phyloP scores from a whole-genome alignment of 2,329 filamentous ascomycete species.

The Teratosphaeria epicoccoides region DNA sequence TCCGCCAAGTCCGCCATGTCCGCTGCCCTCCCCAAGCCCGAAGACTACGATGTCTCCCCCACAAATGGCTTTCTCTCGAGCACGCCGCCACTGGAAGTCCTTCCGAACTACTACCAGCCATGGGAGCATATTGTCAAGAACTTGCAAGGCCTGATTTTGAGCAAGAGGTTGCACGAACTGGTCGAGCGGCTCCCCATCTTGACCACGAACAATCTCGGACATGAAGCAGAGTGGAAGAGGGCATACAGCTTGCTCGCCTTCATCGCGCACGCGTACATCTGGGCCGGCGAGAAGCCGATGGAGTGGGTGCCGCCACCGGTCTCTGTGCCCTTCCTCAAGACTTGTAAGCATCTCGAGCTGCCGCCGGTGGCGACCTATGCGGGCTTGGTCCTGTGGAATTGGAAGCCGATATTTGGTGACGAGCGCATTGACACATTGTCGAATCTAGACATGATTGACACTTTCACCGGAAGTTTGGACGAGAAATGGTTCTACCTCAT shows the following conservation, averaged over 20 bases:
- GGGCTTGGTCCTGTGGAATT: constrained; percentile 90
- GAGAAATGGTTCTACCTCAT: constrained; percentile 99
- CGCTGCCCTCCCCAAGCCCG: constrained; percentile 37
- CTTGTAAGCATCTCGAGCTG: constrained; percentile 64
- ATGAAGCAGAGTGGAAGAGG: constrained; percentile 82
- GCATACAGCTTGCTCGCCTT: constrained; percentile 73
- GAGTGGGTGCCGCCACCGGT: constrained; percentile 68
- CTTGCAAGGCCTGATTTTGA: constrained; percentile 76
- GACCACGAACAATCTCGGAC: constrained; percentile 68
- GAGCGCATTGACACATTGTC: constrained; percentile 74
- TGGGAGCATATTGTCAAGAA: constrained; percentile 86
- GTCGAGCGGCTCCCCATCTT: constrained; percentile 75
- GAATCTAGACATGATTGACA: constrained; percentile 78
- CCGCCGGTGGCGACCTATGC: constrained; percentile 92
- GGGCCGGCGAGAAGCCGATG: constrained; percentile 66
- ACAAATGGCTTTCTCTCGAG: constrained; percentile 80
- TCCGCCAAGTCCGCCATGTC: background rate
- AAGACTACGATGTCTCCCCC: constrained; percentile 70
- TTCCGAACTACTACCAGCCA: constrained; percentile 86
- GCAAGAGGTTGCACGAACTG: constrained; percentile 67
- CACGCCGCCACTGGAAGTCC: constrained; percentile 63
- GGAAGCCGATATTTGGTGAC: constrained; percentile 76
- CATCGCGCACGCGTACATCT: constrained; percentile 76
- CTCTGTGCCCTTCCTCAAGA: constrained; percentile 67
- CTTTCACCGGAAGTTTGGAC: constrained; percentile 87